Evolutionary conservation across 257 asterid species (phyloP), one percentile per base, ranked within the genome.

Genomic region (Nicotiana noctiflora): DNA sequence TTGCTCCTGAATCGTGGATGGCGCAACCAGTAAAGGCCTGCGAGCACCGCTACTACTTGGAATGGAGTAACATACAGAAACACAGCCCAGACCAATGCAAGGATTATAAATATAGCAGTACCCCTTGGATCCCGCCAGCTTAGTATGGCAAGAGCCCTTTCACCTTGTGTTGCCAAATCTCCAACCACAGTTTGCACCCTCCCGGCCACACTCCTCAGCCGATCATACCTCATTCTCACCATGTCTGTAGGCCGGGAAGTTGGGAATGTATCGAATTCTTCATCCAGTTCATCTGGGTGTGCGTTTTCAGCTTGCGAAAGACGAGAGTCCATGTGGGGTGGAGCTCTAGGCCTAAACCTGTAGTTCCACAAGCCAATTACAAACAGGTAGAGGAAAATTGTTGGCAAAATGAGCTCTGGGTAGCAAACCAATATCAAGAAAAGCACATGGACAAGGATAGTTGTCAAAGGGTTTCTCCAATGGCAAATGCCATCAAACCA

Each of bases 101-200:
- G 83, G 75, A 84, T 80, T 31, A 93, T 87, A 57, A 95, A 83
- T 46, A 92, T 86, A 2, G 97, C 93, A 0, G 99, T 92, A 19
- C 97, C 98, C 84, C 99, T 85, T 0, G 98, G 97, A 81, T 95
- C 99, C 86, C 99, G 90, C 99, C 99, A 95, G 91, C 92, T 95
- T 75, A 95, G 81, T 81, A 95, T 82, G 25, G 93, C 82, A 46
- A 92, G 92, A 15, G 90, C 91, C 79, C 99, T 87, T 85, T 95
- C 99, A 13, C 90, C 99, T 79, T 95, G 99, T 8, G 89, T 88
- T 11, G 99, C 99, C 86, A 93, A 80, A 83, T 93, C 99, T 21
- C 97, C 95, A 2, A 92, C 79, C 84, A 90, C 98, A 0, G 85
- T 90, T 62, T 95, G 99, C 76, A 95, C 98, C 86, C 91, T 83